A percentile compares a stretch with the other conserved stretches of the same genome.
phyloP scores from a whole-genome alignment of 768 basidiomycete genomes.

The Suillus paluster region DNA sequence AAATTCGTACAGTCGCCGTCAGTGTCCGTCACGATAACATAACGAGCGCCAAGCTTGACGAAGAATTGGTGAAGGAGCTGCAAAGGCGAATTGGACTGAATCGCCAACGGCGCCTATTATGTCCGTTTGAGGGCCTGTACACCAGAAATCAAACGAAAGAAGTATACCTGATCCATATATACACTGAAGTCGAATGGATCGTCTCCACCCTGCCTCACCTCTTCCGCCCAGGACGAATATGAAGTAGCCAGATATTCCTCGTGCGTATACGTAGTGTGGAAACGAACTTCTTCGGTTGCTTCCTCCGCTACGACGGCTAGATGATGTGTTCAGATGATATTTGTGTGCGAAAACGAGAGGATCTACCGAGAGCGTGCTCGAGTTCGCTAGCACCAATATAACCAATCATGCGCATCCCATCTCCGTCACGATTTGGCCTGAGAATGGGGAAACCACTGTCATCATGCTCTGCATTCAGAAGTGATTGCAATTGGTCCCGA shows the following conservation, averaged over 20 bases:
- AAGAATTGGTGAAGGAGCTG: conserved; percentile 95
- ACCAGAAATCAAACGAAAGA: not conserved
- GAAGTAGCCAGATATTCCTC: conserved; percentile 55
- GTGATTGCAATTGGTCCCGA: conserved; percentile 64
- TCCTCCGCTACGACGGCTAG: conserved; percentile 78
- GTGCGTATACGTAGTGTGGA: conserved; percentile 54
- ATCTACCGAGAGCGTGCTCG: conserved; percentile 87
- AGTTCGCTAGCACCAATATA: conserved; percentile 93
- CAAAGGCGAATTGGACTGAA: conserved; percentile 84
- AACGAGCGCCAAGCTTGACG: conserved; percentile 90
- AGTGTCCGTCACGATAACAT: conserved; percentile 82
- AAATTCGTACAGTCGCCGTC: conserved; percentile 74
- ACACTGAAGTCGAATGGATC: conserved; percentile 82
- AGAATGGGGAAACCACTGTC: conserved; percentile 91
- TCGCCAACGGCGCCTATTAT: conserved; percentile 84
- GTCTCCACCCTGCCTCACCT: conserved; percentile 21
- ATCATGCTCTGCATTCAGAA: conserved; percentile 63
- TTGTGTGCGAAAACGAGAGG: not conserved
- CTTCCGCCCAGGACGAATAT: conserved; percentile 61
- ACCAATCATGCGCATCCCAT: conserved; percentile 73
- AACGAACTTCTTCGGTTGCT: conserved; percentile 66
- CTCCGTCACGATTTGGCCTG: conserved; percentile 46
- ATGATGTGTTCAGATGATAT: conserved; percentile 7
- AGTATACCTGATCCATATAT: conserved; percentile 85
- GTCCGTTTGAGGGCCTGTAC: not conserved